Conservation (phyloP, 2,329 filamentous ascomycete species). For the Gyromitra esculenta region DNA sequence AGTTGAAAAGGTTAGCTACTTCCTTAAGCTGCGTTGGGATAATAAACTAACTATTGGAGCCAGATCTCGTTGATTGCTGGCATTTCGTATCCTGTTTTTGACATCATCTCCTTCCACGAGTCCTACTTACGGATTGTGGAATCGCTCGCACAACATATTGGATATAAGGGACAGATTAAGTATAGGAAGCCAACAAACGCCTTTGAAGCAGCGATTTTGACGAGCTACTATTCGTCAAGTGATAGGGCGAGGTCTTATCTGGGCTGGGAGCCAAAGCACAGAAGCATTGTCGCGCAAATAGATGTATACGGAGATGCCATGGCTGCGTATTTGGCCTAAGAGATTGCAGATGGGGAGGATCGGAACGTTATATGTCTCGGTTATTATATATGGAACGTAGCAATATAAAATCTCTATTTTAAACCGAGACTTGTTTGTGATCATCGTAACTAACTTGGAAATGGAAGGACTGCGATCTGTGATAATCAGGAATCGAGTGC, state of each 20-base stretch:
- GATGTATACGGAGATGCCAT: conserved; percentile 54
- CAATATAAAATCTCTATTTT: not conserved
- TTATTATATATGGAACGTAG: not conserved
- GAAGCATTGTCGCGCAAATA: conserved; percentile 45
- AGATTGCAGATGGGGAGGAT: not conserved
- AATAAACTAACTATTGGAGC: not conserved
- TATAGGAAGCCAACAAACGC: conserved; percentile 57
- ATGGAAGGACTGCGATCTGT: not conserved
- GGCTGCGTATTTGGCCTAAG: conserved; percentile 17
- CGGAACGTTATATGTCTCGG: not conserved
- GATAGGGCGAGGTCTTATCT: conserved; percentile 59
- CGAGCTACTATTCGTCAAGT: conserved; percentile 56
- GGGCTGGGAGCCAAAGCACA: conserved; percentile 60
- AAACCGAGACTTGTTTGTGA: not conserved
- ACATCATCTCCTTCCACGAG: conserved; percentile 60
- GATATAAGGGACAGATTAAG: conserved; percentile 57
- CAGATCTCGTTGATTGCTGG: conserved; percentile 54
- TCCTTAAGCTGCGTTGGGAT: not conserved
- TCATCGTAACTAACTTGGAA: not conserved
- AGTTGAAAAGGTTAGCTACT: conserved; percentile 59
- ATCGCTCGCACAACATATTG: conserved; percentile 56
- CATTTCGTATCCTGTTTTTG: conserved; percentile 60
- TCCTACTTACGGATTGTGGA: conserved; percentile 58
- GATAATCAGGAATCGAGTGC: not conserved
- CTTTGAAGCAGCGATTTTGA: conserved; percentile 58